Base-by-base conservation (phyloP, 192 early-diverging fungal species). In the Backusella psychrophila region DNA sequence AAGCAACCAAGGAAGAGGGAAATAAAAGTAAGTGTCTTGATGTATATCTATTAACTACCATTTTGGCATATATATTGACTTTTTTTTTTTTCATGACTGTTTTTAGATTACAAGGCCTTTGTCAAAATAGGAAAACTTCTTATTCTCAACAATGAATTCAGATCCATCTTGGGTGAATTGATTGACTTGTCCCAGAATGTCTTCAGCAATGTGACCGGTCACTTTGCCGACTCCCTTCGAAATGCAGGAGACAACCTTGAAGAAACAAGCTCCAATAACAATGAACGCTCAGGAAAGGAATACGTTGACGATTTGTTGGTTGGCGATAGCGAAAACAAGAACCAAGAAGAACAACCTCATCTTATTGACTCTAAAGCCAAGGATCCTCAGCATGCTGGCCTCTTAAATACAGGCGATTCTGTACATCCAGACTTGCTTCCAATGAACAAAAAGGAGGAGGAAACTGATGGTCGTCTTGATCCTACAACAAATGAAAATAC, bases 141-240 rank as follows among this genome's bases (percentile, higher is more conserved):
- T 15, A 75, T 81, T 7, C 75, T 81, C 19, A 85, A 85, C 71
- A 36, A 81, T 1, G 83, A 85, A 17, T 85, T 85, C 46, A 31
- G 83, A 34, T 7, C 49, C 26, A 75, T 85, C 46, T 33, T 85
- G 6, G 63, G 79, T 6, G 83, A 85, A 35, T 44, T 85, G 5
- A 74, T 85, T 38, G 53, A 73, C 26, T 36, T 85, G 17, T 78
- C 81, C 33, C 79, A 70, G 53, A 81, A 85, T 38, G 69, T 82
- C 44, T 71, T 71, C n/a, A 49, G 23, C 21, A 71, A 23, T 17
- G n/a, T 71, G 36, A 44, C 70, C 5, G 26, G 23, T 44, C 1
- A 44, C 14, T 72, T 81, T 41, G 74, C 73, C 6, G 80, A 84
- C 4, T 68, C 78, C 36, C 72, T 72, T 21, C 21, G 66, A 6